Conservation (phyloP, 257 asterid genomes). For the Gentiana macrophylla region DNA sequence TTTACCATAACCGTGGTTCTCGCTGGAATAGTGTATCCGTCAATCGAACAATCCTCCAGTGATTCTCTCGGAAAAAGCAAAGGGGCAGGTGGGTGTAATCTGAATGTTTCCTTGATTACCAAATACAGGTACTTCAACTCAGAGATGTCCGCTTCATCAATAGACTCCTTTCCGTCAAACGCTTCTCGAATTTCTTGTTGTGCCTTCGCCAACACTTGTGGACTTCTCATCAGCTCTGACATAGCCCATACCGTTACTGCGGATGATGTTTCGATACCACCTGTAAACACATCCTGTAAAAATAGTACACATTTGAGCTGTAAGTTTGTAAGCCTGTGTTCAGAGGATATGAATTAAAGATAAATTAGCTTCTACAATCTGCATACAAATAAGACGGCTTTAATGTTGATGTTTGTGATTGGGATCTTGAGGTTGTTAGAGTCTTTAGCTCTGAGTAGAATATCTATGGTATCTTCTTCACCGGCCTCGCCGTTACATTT, state of each 20-base stretch:
- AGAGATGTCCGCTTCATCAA: background rate
- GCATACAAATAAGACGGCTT: background rate
- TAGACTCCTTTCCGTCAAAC: background rate
- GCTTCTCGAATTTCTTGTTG: background rate
- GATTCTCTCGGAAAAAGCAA: background rate
- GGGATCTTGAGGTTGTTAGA: background rate
- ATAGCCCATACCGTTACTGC: conserved; percentile 5
- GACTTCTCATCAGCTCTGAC: conserved; percentile 2
- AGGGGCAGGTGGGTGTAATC: background rate
- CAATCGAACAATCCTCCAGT: background rate
- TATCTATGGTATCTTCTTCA: background rate
- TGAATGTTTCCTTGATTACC: background rate
- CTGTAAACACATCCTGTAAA: background rate
- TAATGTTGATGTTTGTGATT: background rate
- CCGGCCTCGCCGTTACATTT: background rate
- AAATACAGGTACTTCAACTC: background rate
- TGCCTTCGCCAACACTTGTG: background rate
- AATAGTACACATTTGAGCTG: background rate
- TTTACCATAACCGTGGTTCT: background rate
- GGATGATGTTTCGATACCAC: background rate
- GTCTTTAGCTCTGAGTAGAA: background rate
- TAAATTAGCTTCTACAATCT: background rate
- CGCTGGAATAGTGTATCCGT: background rate
- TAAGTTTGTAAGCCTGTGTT: background rate
- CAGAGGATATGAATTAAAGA: background rate